phyloP scores from a whole-genome alignment of 768 basidiomycete genomes.

The Mycena chlorophos region DNA sequence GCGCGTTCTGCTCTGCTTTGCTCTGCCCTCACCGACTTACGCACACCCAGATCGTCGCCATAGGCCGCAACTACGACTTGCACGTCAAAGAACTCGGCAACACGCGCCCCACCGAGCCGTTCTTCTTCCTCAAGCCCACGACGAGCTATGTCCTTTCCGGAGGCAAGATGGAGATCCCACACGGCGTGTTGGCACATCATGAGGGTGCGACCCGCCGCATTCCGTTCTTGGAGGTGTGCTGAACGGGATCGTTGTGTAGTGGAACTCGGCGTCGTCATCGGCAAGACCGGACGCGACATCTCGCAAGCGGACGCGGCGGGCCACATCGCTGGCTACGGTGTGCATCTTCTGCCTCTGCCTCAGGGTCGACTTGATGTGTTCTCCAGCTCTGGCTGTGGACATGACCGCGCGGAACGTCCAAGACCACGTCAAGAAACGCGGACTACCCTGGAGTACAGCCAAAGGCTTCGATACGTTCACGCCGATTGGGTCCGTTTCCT shows the following conservation, averaged over 20 bases:
- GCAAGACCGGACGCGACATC: constrained; percentile 84
- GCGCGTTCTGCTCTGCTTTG: constrained; percentile 18
- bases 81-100: constrained; percentile 94
- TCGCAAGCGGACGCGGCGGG: constrained; percentile 65
- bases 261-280: constrained; percentile 96
- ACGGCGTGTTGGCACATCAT: constrained; percentile 81
- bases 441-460: constrained; percentile 95
- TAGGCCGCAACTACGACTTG: constrained; percentile 91
- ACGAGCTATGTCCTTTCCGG: constrained; percentile 79
- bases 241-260: constrained; percentile 48
- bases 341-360: constrained; percentile 26
- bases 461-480: constrained; percentile 98
- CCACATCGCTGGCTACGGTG: constrained; percentile 92
- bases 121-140: constrained; percentile 98
- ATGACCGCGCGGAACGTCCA: constrained; percentile 97
- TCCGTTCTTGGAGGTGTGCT: constrained; percentile 1
- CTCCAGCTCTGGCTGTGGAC: constrained; percentile 85
- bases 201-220: constrained; percentile 60
- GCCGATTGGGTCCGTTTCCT: constrained; percentile 69
- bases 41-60: constrained; percentile 77
- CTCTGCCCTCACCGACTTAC: background rate
- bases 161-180: constrained; percentile 83
- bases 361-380: background rate
- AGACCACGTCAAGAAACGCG: constrained; percentile 86
- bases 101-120: constrained; percentile 86